A percentile compares a stretch with the other conserved stretches of the same genome.
These are phyloP conservation scores for Erigeron canadensis DNA, from an alignment of 129 eudicot species.

Conservation along the genomic window DNA sequence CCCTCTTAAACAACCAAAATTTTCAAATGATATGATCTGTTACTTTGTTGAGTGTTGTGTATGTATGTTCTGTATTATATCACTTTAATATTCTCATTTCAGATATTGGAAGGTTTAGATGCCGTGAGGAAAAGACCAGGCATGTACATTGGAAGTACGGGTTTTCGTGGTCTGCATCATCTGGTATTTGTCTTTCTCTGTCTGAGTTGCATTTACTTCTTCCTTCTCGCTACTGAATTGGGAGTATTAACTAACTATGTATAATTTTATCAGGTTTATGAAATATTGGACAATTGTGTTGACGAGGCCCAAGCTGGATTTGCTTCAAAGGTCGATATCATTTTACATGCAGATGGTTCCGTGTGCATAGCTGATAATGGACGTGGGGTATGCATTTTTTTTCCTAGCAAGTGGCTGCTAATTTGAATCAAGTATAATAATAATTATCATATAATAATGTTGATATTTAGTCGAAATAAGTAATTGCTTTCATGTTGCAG, in stretches of 20 bases:
- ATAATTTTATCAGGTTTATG: slow-evolving; percentile 57
- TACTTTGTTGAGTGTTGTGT: slow-evolving; percentile 20
- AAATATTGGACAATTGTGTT: slow-evolving; percentile 89
- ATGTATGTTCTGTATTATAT: background rate
- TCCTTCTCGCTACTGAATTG: background rate
- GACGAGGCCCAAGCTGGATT: slow-evolving; percentile 99
- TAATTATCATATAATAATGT: background rate
- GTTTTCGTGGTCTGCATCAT: slow-evolving; percentile 96
- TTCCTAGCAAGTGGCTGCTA: slow-evolving; percentile 9
- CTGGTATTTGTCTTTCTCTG: slow-evolving; percentile 46
- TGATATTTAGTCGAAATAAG: background rate
- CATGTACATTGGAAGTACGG: slow-evolving; percentile 96
- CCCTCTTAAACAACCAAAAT: background rate
- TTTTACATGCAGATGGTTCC: slow-evolving; percentile 73
- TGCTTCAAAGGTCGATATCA: slow-evolving; percentile 77
- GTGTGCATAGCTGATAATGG: slow-evolving; percentile 98
- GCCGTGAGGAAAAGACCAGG: slow-evolving; percentile 97
- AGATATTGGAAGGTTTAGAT: slow-evolving; percentile 95
- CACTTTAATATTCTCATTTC: slow-evolving; percentile 18
- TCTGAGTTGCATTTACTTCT: background rate
- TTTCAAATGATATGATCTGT: background rate
- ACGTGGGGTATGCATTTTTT: slow-evolving; percentile 75
- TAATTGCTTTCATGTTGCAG: slow-evolving; percentile 43
- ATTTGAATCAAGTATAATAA: background rate
- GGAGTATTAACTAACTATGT: background rate